phyloP scores from a whole-genome alignment of 257 asterid species.

The Thymus quinquecostatus region DNA sequence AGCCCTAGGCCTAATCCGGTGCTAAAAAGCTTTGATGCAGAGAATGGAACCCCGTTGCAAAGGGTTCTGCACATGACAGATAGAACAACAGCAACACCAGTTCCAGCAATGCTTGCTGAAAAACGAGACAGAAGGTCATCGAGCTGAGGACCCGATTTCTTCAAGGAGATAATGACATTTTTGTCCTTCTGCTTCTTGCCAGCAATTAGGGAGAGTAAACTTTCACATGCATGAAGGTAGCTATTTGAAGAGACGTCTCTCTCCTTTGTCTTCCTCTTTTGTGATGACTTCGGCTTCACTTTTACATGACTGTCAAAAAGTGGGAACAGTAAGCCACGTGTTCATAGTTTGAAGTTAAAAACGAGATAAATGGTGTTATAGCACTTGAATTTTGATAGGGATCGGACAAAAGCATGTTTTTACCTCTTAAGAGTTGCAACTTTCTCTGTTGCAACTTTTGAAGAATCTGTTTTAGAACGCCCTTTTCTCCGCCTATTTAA shows the following conservation, averaged over 20 bases:
- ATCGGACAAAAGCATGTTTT: conserved; percentile 3
- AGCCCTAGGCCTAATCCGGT: conserved; percentile 81
- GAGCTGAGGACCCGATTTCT: conserved; percentile 73
- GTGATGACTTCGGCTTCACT: conserved; percentile 47
- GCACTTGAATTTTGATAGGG: not conserved
- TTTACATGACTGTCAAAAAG: conserved; percentile 49
- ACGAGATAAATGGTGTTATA: not conserved
- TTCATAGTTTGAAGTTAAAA: not conserved
- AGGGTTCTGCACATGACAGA: conserved; percentile 63
- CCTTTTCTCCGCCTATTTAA: conserved; percentile 55
- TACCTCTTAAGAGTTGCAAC: conserved; percentile 53
- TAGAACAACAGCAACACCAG: conserved; percentile 78
- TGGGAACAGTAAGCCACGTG: not conserved
- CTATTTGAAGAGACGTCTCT: conserved; percentile 54
- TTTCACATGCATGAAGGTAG: conserved; percentile 78
- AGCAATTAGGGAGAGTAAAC: conserved; percentile 73
- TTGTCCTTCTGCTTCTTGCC: conserved; percentile 55
- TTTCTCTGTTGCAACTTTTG: conserved; percentile 44
- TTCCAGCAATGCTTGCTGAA: conserved; percentile 88
- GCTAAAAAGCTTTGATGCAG: conserved; percentile 55
- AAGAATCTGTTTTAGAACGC: conserved; percentile 32
- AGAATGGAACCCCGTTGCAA: conserved; percentile 56
- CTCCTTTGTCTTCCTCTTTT: conserved; percentile 57
- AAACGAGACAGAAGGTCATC: conserved; percentile 65
- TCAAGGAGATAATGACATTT: conserved; percentile 58